Conservation (phyloP, 345 rosid species). For the Brassica juncea region DNA sequence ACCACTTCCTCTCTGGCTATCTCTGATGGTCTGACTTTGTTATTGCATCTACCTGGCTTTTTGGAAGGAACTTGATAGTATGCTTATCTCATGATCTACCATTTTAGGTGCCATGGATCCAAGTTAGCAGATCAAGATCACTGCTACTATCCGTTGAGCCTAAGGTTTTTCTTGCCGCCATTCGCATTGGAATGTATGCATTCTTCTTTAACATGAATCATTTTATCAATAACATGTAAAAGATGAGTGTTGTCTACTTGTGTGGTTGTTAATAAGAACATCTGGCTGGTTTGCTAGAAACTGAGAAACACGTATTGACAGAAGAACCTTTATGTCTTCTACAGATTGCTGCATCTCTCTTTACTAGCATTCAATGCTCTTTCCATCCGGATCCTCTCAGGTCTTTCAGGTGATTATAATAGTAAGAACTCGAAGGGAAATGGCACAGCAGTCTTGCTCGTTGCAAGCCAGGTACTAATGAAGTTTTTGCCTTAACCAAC, state of each 20-base stretch:
- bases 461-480: slow-evolving; percentile 71
- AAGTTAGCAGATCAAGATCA: slow-evolving; percentile 87
- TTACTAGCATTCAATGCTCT: slow-evolving; percentile 64
- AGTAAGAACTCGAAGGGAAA: slow-evolving; percentile 60
- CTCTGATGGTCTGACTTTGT: slow-evolving; percentile 13
- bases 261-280: neutral
- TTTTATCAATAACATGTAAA: neutral
- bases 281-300: neutral
- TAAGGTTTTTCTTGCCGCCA: slow-evolving; percentile 62
- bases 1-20: neutral
- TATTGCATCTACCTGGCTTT: slow-evolving; percentile 5
- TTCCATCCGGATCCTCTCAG: slow-evolving; percentile 54
- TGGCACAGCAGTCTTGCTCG: slow-evolving; percentile 62
- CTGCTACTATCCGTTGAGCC: slow-evolving; percentile 77
- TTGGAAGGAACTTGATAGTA: slow-evolving; percentile 3
- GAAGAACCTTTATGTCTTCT: slow-evolving; percentile 6
- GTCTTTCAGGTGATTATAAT: slow-evolving; percentile 49
- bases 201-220: slow-evolving; percentile 20
- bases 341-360: slow-evolving; percentile 71
- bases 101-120: slow-evolving; percentile 91
- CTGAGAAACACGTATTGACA: slow-evolving; percentile 7
- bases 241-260: neutral
- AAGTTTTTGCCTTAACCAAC: neutral
- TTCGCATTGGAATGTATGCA: slow-evolving; percentile 74
- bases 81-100: slow-evolving; percentile 28